phyloP scores from a whole-genome alignment of 192 early-diverging fungal genomes.

The Backusella circina region DNA sequence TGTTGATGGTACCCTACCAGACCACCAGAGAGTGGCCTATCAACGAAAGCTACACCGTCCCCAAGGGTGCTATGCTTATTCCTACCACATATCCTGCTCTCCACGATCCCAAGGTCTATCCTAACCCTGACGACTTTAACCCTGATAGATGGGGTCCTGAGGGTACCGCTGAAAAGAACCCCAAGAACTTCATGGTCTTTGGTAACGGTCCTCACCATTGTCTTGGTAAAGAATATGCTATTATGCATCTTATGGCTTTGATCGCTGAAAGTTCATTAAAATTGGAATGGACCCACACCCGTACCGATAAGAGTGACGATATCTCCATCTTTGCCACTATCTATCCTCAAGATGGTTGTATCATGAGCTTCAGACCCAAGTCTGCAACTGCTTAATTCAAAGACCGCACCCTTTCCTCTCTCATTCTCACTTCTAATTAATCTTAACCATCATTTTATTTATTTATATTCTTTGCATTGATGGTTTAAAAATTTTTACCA shows the following conservation, averaged over 20 bases:
- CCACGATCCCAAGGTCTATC: slow-evolving; percentile 35
- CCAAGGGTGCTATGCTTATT: slow-evolving; percentile 40
- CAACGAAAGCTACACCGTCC: slow-evolving; percentile 28
- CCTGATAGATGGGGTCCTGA: slow-evolving; percentile 37
- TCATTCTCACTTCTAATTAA: not conserved
- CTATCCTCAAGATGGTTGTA: slow-evolving; percentile 37
- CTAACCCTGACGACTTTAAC: slow-evolving; percentile 34
- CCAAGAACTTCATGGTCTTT: slow-evolving; percentile 43
- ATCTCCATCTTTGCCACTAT: slow-evolving; percentile 42
- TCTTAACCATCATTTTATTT: not conserved
- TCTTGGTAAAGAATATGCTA: slow-evolving; percentile 38
- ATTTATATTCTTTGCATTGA: not conserved
- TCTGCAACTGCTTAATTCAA: slow-evolving; percentile 9
- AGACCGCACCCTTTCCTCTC: not conserved
- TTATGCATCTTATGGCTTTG: slow-evolving; percentile 33
- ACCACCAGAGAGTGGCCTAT: slow-evolving; percentile 31
- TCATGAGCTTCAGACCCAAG: slow-evolving; percentile 34
- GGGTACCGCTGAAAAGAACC: slow-evolving; percentile 29
- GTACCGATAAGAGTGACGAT: slow-evolving; percentile 37
- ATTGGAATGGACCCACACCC: slow-evolving; percentile 33
- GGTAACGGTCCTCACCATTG: slow-evolving; percentile 39
- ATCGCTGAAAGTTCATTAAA: slow-evolving; percentile 29
- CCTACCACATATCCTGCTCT: slow-evolving; percentile 40
- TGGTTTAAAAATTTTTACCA: not conserved
- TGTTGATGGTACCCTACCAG: slow-evolving; percentile 41